Conservation (phyloP, 768 basidiomycete species). For the Tricholomella constricta region DNA sequence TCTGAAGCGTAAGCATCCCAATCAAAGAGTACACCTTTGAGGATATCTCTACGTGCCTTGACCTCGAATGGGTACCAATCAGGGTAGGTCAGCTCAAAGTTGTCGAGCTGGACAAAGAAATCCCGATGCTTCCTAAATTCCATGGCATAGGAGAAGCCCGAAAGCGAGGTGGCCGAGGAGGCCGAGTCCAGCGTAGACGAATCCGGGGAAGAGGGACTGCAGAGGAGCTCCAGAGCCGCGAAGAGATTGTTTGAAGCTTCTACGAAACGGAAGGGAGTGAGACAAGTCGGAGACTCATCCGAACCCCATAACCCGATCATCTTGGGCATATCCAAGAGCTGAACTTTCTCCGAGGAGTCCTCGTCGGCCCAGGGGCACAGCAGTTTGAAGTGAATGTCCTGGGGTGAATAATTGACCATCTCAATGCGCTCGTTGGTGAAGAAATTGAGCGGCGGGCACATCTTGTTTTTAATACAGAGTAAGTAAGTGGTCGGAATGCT, state of each 20-base stretch:
- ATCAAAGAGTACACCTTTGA: no score
- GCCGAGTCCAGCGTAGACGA: no score
- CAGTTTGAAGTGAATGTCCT: no score
- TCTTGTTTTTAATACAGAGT: background rate
- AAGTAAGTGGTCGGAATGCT: constrained; percentile 2
- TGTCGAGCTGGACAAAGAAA: background rate
- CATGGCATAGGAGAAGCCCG: background rate
- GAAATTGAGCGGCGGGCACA: no score
- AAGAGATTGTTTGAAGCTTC: constrained; percentile 1
- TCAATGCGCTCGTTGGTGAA: no score
- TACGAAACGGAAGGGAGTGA: background rate
- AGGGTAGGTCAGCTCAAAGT: background rate
- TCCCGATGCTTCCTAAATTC: background rate
- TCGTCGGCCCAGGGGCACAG: background rate
- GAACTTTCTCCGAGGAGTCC: background rate
- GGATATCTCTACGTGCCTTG: constrained; percentile 6
- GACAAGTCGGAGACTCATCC: background rate
- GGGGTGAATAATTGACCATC: no score
- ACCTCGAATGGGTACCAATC: constrained; percentile 11
- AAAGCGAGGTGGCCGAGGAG: background rate
- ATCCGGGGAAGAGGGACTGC: background rate
- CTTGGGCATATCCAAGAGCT: background rate
- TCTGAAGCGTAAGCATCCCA: background rate
- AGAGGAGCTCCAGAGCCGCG: background rate
- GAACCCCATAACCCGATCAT: background rate